Evolutionary conservation across 176 grass and related monocot genomes (phyloP).

Genomic region (Oryza coarctata): DNA sequence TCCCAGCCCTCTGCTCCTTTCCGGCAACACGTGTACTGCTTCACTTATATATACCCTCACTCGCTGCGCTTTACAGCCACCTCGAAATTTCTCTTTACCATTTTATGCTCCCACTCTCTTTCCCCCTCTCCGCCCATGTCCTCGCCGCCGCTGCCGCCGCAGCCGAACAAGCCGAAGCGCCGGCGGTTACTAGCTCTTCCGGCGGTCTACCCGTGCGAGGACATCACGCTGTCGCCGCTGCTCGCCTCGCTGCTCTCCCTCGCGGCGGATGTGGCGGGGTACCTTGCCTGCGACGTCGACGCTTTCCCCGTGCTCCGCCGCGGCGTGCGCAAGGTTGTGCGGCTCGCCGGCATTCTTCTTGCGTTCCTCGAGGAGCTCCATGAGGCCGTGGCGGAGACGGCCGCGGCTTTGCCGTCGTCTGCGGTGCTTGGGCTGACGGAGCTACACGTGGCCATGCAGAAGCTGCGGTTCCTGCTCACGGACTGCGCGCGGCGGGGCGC

Average conservation of each 20-base stretch:
- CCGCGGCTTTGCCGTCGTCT: conserved; percentile 5
- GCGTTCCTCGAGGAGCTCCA: conserved; percentile 68
- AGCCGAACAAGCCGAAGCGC: conserved; percentile 6
- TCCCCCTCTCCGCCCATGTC: conserved; percentile 4
- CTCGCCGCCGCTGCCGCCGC: neutral
- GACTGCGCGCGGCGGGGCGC: conserved; percentile 58
- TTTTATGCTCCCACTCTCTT: conserved; percentile 10
- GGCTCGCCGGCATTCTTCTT: conserved; percentile 52
- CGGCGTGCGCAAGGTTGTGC: conserved; percentile 39
- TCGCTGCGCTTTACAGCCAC: neutral
- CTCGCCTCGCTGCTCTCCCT: conserved; percentile 57
- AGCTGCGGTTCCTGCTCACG: conserved; percentile 56
- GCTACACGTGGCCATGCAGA: conserved; percentile 85
- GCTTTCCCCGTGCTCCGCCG: conserved; percentile 59
- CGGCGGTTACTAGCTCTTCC: conserved; percentile 42
- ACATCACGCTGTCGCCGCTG: conserved; percentile 53
- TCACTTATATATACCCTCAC: conserved; percentile 27
- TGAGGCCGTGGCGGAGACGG: neutral
- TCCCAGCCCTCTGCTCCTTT: neutral
- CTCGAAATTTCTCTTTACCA: neutral
- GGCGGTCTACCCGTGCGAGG: conserved; percentile 59
- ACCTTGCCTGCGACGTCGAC: neutral
- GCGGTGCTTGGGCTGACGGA: conserved; percentile 67
- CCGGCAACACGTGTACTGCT: conserved; percentile 32
- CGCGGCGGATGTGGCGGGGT: conserved; percentile 39